Base-by-base conservation (phyloP, 176 grass and related monocot genomes). In the Miscanthus lutarioriparius region DNA sequence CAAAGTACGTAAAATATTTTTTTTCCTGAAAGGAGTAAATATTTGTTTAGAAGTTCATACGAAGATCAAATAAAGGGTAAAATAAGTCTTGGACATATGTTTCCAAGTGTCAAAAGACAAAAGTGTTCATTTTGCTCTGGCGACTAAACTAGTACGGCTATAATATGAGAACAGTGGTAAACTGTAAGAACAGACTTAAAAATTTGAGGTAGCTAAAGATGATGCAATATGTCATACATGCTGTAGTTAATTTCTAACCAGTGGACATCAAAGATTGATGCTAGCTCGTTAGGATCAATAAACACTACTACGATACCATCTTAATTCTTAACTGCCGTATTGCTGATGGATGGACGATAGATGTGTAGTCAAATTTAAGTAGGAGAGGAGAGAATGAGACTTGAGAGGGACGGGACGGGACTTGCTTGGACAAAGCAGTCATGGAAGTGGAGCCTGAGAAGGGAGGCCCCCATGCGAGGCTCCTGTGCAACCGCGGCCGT, bases 371-470 rank as follows among this genome's bases (percentile, higher is more conserved):
- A 65, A 83, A 58, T 0, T 10, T 5, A n/a, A 44, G 32, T 15
- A 37, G 30, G 27, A 25, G 38, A 43, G 1, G 5, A 43, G 1
- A 23, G 9, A 71, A 54, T 33, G 19, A 36, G 62, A 15, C 4
- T 39, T 39, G 45, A 54, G 47, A 32, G 69, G 69, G 45, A 48
- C 45, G 45, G 45, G 14, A 17, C 47, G 47, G 47, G 87, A 94
- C 89, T 94, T 92, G 85, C 92, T 78, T 92, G 87, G 78, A 97
- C 90, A 85, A 97, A 97, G 79, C 94, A 97, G 79, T 97, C 94
- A 20, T 94, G 94, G 85, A 97, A 97, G 71, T 94, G 91, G 37
- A 98, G 91, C 47, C 96, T 88, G 39, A 98, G 89, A 26, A 95
- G 27, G 16, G 96, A 95, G 1, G 96, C 96, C 11, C 88, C 96